Evolutionary conservation across 208 protist species (phyloP), one percentile per base, ranked within the genome.

Genomic region (Porcisia hertigi): DNA sequence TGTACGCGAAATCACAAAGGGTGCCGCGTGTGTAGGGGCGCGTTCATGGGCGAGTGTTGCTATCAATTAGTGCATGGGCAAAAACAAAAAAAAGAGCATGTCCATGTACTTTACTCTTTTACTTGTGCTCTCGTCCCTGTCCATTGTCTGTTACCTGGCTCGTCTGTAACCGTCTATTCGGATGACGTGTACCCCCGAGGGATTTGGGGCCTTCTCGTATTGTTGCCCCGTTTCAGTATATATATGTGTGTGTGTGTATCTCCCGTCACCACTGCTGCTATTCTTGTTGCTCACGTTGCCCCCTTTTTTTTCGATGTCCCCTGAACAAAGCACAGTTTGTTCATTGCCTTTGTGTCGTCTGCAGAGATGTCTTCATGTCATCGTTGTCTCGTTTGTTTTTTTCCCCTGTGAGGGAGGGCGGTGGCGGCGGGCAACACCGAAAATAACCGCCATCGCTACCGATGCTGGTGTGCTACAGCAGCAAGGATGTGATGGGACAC

Each of bases 161-260:
- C 30, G 14, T 64, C 77, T 69, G 57, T 52, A 66, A 64, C 30
- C 59, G n/a, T 64, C 18, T 45, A 59, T 55, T 23, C 71, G 34
- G 16, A 14, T 79, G 20, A 30, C 34, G n/a, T 36, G 41, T 79
- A 18, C 3, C n/a, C 57, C 36, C 55, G 11, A 20, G 34, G n/a
- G 45, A 30, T 30, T 12, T 52, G 47, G 47, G 47, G 23, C 73
- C 77, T 72, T 52, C 52, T 78, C 64, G 62, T 79, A 70, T 59
- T 43, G 14, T 16, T 79, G 20, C 73, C 57, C 53, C 49, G n/a
- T 76, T 77, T 75, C 36, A 30, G 30, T 30, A 30, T 0, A 30
- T 30, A 0, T 30, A 0, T 30, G 18, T 69, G 36, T 54, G 41
- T 62, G 58, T 20, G 58, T 39, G 58, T 36, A 2, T 65, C 16